phyloP scores from a whole-genome alignment of 1,284 basidiomycete genomes.

The Cutaneotrichosporon daszewskae region DNA sequence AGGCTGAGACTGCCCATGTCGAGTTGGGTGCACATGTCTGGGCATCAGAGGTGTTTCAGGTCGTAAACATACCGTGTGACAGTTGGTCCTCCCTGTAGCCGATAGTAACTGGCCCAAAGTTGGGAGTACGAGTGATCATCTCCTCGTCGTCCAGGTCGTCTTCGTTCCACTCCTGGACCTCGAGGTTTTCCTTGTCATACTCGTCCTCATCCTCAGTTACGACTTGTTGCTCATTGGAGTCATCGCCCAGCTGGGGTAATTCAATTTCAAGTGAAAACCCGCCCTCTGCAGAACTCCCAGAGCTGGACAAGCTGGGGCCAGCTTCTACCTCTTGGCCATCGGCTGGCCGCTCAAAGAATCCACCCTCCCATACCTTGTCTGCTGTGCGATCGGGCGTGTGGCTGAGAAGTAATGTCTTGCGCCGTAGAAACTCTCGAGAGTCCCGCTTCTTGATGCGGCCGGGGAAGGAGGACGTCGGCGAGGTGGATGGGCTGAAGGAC shows the following conservation, averaged over 20 bases:
- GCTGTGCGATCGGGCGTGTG: slow-evolving; percentile 4
- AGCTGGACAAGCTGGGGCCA: slow-evolving; percentile 4
- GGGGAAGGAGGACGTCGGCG: slow-evolving; percentile 5
- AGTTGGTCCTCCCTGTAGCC: slow-evolving; percentile 9
- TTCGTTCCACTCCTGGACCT: no score
- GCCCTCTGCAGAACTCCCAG: no score
- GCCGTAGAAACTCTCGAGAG: slow-evolving; percentile 30
- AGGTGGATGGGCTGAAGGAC: background rate
- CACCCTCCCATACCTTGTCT: slow-evolving; percentile 20
- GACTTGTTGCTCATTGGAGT: no score
- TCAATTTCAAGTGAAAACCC: no score
- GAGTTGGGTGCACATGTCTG: slow-evolving; percentile 16
- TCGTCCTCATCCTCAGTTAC: slow-evolving; percentile 10
- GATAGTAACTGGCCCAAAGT: no score
- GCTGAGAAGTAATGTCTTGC: slow-evolving; percentile 28
- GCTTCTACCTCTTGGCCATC: slow-evolving; percentile 1
- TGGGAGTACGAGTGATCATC: background rate
- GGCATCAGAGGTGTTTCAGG: no score
- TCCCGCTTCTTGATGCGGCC: slow-evolving; percentile 25
- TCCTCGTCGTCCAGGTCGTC: no score
- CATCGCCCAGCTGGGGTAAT: no score
- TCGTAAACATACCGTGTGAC: slow-evolving; percentile 10
- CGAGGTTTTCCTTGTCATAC: slow-evolving; percentile 5
- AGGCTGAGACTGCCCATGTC: slow-evolving; percentile 36
- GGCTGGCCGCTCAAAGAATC: slow-evolving; percentile 13